These are phyloP conservation scores for Colletotrichum sp. DNA, from an alignment of 2,329 filamentous ascomycete genomes.

Conservation along the genomic window DNA sequence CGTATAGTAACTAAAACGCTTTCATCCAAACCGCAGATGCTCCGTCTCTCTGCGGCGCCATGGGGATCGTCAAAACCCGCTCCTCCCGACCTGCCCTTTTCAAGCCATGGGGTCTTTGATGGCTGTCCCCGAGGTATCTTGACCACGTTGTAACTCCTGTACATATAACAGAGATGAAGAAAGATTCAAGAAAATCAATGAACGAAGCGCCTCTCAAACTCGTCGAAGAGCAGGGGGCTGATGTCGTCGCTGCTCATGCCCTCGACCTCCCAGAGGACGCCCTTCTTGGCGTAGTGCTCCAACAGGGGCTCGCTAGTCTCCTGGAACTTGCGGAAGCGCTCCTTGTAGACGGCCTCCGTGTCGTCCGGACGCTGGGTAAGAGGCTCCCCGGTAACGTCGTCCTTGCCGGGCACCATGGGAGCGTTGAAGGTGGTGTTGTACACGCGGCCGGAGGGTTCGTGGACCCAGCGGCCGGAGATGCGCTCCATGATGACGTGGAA, in stretches of 20 bases:
- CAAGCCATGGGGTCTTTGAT: conserved; percentile 18
- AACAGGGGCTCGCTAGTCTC: conserved; percentile 86
- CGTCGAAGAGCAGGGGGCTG: conserved; percentile 82
- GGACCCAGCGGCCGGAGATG: conserved; percentile 92
- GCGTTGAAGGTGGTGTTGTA: conserved; percentile 96
- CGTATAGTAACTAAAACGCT: background rate
- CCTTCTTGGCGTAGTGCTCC: conserved; percentile 85
- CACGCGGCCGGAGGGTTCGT: conserved; percentile 86
- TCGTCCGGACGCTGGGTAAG: conserved; percentile 87
- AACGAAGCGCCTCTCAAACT: conserved; percentile 80
- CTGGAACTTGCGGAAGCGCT: conserved; percentile 81
- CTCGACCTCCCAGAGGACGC: conserved; percentile 84
- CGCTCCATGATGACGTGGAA: conserved; percentile 85
- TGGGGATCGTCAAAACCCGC: background rate
- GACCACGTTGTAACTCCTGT: conserved; percentile 19
- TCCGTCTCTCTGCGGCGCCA: background rate
- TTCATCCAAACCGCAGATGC: background rate
- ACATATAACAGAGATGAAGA: background rate
- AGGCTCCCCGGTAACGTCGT: conserved; percentile 90
- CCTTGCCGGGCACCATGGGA: conserved; percentile 78
- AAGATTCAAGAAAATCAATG: conserved; percentile 18
- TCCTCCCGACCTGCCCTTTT: conserved; percentile 17
- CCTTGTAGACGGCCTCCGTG: conserved; percentile 82
- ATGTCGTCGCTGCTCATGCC: conserved; percentile 96
- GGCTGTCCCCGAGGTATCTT: conserved; percentile 20